Evolutionary conservation across 805 yeast genomes (phyloP), one percentile per base, ranked within the genome.

Genomic region (Zygosaccharomyces pseudorouxii): DNA sequence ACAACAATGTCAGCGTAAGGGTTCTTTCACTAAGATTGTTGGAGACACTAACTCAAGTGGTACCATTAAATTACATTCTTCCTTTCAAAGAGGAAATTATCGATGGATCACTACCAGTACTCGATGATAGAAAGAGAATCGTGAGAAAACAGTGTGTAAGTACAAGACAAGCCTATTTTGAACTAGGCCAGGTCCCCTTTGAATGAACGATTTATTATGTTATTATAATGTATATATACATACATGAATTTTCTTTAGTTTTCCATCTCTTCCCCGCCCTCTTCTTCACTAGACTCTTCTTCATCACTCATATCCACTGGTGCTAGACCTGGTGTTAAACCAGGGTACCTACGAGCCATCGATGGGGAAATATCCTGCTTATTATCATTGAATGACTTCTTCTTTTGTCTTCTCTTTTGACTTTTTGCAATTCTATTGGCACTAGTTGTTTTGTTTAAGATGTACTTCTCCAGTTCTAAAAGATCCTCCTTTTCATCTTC

Each of bases 321-420:
- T 1, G 93, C 95, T 65, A 86, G 74, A 53, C 95, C 95, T 0
- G 93, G 95, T 0, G 95, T 86, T 47, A 86, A 72, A 23, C 93
- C 92, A 36, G 86, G 69, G 50, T 67, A 72, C 23, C 66, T 64
- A 44, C 62, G 61, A 47, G 58, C 66, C 11, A 56, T 55, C 20
- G 41, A 12, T 47, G 55, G 50, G 19, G 55, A 54, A 7, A 38
- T 39, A 9, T 44, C 46, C 38, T 52, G 41, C 33, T 52, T 38
- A 4, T 59, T 56, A 50, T 62, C 66, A 38, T 56, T 58, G 48
- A 63, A 66, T 38, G 55, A 71, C 65, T 64, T 62, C 16, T 46
- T 50, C 43, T 51, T 63, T 12, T 52, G 38, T 47, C 56, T 55
- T 49, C 63, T 60, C 22, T 57, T 60, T 41, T 67, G 67, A 38